Percentiles rank a stretch among this genome's conserved stretches.
Conservation (phyloP, 306 rosid species). For the Astragalus membranaceus region DNA sequence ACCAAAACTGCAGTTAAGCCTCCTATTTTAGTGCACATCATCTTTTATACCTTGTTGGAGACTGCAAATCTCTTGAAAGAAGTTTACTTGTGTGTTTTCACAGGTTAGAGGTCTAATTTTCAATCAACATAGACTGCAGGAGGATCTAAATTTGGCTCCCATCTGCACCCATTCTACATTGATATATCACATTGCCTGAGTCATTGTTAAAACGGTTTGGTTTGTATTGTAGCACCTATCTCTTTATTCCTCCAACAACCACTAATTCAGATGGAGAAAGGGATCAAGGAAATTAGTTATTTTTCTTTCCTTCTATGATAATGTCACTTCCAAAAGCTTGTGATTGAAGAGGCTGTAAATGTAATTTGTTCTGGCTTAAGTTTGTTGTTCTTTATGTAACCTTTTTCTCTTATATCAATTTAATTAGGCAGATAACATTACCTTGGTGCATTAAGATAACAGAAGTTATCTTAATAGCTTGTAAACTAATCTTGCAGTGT, state of each 20-base stretch:
- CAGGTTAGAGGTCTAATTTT: slow-evolving; percentile 21
- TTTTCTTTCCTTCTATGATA: background rate
- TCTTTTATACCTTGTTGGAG: no score
- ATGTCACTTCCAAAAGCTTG: slow-evolving; percentile 11
- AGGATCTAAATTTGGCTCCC: background rate
- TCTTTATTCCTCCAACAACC: background rate
- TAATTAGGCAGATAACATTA: background rate
- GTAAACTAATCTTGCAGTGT: no score
- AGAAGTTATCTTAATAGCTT: no score
- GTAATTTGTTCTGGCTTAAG: background rate
- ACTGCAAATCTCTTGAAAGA: background rate
- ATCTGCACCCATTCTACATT: background rate
- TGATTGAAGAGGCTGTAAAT: slow-evolving; percentile 18
- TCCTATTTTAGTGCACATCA: no score
- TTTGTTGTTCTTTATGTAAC: background rate
- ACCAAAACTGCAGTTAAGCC: no score
- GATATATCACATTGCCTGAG: background rate
- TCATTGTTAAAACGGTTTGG: background rate
- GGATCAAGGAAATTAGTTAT: slow-evolving; percentile 2
- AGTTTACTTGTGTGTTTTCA: background rate
- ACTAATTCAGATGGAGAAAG: background rate
- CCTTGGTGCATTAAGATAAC: background rate
- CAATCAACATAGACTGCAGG: background rate
- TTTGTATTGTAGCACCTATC: background rate
- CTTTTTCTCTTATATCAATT: background rate